Conservation (phyloP, 148 eudicot species). For the Silene uniflora region DNA sequence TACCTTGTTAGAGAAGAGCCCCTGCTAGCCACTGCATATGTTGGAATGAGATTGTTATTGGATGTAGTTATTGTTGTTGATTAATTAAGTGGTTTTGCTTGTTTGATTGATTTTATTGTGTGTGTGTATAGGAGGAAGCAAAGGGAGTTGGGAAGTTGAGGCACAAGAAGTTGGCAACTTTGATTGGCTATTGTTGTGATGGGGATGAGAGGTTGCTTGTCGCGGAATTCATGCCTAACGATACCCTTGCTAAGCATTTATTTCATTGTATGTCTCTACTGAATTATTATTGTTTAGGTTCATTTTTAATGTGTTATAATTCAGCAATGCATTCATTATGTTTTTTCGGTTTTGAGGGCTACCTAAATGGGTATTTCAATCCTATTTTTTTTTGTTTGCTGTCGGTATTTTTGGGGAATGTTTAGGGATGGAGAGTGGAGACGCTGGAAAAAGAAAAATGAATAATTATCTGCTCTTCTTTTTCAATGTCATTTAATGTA, state of each 20-base stretch:
- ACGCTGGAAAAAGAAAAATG: too few relatives aligned
- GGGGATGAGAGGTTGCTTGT: slow-evolving; percentile 98
- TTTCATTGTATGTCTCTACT: slow-evolving; percentile 68
- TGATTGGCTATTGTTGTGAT: slow-evolving; percentile 95
- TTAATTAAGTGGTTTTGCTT: background rate
- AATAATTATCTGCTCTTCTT: too few relatives aligned
- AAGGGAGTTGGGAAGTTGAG: slow-evolving; percentile 90
- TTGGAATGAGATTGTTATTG: background rate
- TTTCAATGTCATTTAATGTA: too few relatives aligned
- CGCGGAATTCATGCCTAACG: slow-evolving; percentile 92
- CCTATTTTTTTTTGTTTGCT: background rate
- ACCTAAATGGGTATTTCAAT: background rate
- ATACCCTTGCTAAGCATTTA: slow-evolving; percentile 91
- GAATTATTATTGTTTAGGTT: background rate
- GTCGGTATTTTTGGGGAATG: background rate
- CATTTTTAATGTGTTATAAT: background rate
- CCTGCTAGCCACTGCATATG: background rate
- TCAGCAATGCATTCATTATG: background rate
- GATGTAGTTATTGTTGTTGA: background rate
- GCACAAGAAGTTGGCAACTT: slow-evolving; percentile 75
- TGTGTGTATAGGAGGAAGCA: slow-evolving; percentile 72
- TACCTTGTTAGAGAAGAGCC: background rate
- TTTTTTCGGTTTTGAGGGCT: slow-evolving; percentile 15
- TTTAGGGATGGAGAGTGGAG: background rate
- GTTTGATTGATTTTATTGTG: slow-evolving; percentile 17